Evolutionary conservation across 2,329 filamentous ascomycete genomes (phyloP), one percentile per base, ranked within the genome.

Genomic region (Elsinoe australis): DNA sequence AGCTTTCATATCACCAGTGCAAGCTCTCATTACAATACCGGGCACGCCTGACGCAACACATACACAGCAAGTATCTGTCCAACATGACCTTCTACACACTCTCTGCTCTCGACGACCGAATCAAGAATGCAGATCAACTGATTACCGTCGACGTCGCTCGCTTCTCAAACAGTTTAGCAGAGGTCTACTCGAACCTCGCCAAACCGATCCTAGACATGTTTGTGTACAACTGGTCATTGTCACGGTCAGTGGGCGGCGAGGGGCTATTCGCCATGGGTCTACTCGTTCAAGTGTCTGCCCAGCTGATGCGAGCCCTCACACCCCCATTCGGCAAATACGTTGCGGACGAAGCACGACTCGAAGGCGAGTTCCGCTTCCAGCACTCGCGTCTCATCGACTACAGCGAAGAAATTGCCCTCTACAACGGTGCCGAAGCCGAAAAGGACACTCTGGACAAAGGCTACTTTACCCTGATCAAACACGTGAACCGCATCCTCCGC

Each of bases 401-500:
- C 63, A 87, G 85, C 61, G 92, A 98, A 64, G 92, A 98, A 64
- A 79, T 98, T 3, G 92, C 92, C 1, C 72, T 98, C 6, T 96
- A 95, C 61, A 79, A 82, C 38, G 92, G 92, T 18, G 89, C 96
- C 59, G 84, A 90, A 59, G 88, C 85, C 8, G 92, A 98, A 67
- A 96, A 96, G 65, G 87, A 96, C 63, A 94, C 85, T 0, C 73
- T 98, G 47, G 92, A 98, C 67, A 96, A 96, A 70, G 90, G 92
- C 12, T 98, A 98, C 67, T 98, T 98, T 62, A 98, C 92, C 1
- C 75, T 98, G 29, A 98, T 98, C 71, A 96, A 95, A 69, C 92
- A 98, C 67, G 90, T 98, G 62, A 98, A 98, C 66, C 83, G 94
- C 61, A 95, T 96, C 55, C 70, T 98, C 53, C 78, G 89, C 31